A percentile compares a stretch with the other conserved stretches of the same genome.
Conservation (phyloP, 345 rosid species). For the Geranium rotundifolium region DNA sequence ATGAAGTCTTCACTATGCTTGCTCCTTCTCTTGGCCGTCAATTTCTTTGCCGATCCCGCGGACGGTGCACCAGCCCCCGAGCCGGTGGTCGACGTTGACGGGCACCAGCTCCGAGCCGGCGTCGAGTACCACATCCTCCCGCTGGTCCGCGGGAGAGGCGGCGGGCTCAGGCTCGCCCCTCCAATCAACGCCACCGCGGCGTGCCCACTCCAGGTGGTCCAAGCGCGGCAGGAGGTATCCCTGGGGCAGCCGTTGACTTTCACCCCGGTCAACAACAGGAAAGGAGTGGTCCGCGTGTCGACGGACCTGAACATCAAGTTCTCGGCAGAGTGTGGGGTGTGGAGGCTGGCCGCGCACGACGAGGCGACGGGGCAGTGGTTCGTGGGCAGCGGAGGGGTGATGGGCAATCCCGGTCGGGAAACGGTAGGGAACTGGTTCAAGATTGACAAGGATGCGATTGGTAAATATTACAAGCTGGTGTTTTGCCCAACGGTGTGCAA, state of each 20-base stretch:
- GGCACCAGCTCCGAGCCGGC: conserved; percentile 13
- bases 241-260: conserved; percentile 22
- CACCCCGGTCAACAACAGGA: conserved; percentile 15
- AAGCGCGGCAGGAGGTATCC: conserved; percentile 11
- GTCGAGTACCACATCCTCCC: conserved; percentile 23
- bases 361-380: conserved; percentile 24
- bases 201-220: conserved; percentile 27
- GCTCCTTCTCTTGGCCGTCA: too few relatives aligned
- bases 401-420: conserved; percentile 41
- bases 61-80: not conserved
- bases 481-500: conserved; percentile 56
- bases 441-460: conserved; percentile 28
- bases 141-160: conserved; percentile 18
- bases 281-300: conserved; percentile 18
- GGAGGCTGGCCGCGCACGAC: conserved; percentile 34
- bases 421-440: conserved; percentile 51
- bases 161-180: conserved; percentile 24
- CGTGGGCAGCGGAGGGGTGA: conserved; percentile 39
- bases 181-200: conserved; percentile 3
- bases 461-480: conserved; percentile 37
- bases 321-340: conserved; percentile 33
- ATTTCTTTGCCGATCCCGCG: too few relatives aligned
- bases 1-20: too few relatives aligned
- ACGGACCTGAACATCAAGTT: conserved; percentile 40
- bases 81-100: conserved; percentile 18